These are phyloP conservation scores for Leishmania lainsoni DNA, from an alignment of 208 protist species.

Conservation along the genomic window DNA sequence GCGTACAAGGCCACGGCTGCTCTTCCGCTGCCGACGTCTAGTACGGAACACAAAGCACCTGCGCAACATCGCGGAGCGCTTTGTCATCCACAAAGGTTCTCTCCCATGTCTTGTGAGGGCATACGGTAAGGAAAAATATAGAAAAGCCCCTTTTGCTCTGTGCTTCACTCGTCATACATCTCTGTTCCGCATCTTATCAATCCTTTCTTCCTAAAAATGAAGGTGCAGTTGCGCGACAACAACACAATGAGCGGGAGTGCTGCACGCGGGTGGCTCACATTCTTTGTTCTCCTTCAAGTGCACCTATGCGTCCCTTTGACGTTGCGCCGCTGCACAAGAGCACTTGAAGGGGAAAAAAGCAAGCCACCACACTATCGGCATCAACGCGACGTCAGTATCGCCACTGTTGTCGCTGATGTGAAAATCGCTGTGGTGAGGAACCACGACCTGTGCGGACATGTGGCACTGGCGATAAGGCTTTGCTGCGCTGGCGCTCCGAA, in stretches of 20 bases:
- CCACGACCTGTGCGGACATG: conserved; percentile 5
- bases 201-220: not conserved
- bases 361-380: not conserved
- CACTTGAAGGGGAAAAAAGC: not conserved
- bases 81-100: not conserved
- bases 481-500: conserved; percentile 22
- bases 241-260: not conserved
- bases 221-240: not conserved
- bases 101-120: not conserved
- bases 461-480: not conserved
- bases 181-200: not conserved
- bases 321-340: not conserved
- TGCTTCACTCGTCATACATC: not conserved
- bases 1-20: not conserved
- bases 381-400: not conserved
- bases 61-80: not conserved
- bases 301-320: not conserved
- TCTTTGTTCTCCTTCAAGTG: not conserved
- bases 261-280: not conserved
- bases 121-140: not conserved
- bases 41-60: not conserved
- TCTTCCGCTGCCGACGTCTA: not conserved
- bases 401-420: not conserved
- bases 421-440: not conserved
- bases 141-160: not conserved